A percentile compares a stretch with the other conserved stretches of the same genome.
Evolutionary conservation across 495 filamentous ascomycete genomes (phyloP).

Genomic region (Aspergillus avenaceus): DNA sequence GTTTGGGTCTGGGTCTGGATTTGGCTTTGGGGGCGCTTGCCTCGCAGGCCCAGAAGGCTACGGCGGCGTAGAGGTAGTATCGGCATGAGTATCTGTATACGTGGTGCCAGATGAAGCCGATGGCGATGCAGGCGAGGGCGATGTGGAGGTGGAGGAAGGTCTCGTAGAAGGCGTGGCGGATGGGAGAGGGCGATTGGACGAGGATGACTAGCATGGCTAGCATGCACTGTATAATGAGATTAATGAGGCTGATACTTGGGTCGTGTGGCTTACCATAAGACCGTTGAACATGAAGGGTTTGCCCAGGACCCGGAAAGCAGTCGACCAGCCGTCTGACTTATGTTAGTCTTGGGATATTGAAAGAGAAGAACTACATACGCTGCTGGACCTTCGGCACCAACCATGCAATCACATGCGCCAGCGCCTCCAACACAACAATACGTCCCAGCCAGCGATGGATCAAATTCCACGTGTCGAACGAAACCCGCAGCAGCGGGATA

Average conservation of each 20-base stretch:
- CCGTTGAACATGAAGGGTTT: too few relatives aligned
- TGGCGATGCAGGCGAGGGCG: conserved; percentile 55
- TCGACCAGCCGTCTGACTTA: conserved; percentile 56
- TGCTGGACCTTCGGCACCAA: conserved; percentile 63
- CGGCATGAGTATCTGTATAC: too few relatives aligned
- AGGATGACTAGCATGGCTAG: too few relatives aligned
- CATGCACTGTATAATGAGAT: too few relatives aligned
- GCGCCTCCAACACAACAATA: conserved; percentile 61
- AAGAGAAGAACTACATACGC: conserved; percentile 22
- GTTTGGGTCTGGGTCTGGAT: too few relatives aligned
- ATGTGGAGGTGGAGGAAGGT: conserved; percentile 86
- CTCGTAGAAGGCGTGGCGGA: conserved; percentile 95
- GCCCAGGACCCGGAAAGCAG: too few relatives aligned
- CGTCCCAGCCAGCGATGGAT: conserved; percentile 77
- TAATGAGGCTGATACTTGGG: conserved; percentile 42
- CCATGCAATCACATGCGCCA: conserved; percentile 63
- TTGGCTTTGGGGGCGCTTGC: too few relatives aligned
- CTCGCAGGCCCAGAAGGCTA: too few relatives aligned
- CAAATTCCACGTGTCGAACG: conserved; percentile 75
- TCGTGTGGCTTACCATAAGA: too few relatives aligned
- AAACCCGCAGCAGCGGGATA: conserved; percentile 59
- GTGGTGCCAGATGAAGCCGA: conserved; percentile 71
- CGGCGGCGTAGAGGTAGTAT: too few relatives aligned
- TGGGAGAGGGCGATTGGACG: conserved; percentile 62
- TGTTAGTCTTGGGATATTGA: neutral